These are phyloP conservation scores for Drechslerella dactyloides DNA, from an alignment of 2,329 filamentous ascomycete genomes.

Conservation along the genomic window DNA sequence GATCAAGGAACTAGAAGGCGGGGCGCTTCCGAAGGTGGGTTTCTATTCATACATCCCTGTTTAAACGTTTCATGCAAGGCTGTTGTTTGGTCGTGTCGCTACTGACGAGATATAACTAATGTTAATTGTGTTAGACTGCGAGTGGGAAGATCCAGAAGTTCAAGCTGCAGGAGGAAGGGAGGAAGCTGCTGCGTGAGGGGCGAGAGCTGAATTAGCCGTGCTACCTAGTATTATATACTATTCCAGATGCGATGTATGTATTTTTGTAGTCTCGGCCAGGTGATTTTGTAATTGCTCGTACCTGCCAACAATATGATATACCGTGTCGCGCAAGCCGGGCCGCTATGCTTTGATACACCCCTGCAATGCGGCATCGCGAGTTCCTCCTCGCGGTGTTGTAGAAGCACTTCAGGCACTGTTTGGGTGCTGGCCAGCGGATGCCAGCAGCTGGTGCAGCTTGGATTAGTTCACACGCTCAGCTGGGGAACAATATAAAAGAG, in stretches of 20 bases:
- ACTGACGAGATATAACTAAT: too few species aligned
- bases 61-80: slow-evolving; percentile 75
- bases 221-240: too few species aligned
- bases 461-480: neutral
- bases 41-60: slow-evolving; percentile 80
- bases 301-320: too few species aligned
- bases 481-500: neutral
- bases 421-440: neutral
- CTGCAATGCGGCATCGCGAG: neutral
- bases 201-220: slow-evolving; percentile 3
- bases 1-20: slow-evolving; percentile 20
- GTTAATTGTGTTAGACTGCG: too few species aligned
- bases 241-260: too few species aligned
- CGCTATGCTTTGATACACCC: neutral
- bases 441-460: neutral
- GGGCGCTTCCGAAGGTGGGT: slow-evolving; percentile 24
- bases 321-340: neutral
- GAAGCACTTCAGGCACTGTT: slow-evolving; percentile 26
- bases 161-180: slow-evolving; percentile 44
- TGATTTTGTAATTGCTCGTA: too few species aligned
- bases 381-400: neutral
- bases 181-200: slow-evolving; percentile 37
- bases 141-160: slow-evolving; percentile 93
- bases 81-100: too few species aligned
- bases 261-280: too few species aligned